Evolutionary conservation across 1,284 basidiomycete species (phyloP).

Genomic region (Heterobasidion irregulare): DNA sequence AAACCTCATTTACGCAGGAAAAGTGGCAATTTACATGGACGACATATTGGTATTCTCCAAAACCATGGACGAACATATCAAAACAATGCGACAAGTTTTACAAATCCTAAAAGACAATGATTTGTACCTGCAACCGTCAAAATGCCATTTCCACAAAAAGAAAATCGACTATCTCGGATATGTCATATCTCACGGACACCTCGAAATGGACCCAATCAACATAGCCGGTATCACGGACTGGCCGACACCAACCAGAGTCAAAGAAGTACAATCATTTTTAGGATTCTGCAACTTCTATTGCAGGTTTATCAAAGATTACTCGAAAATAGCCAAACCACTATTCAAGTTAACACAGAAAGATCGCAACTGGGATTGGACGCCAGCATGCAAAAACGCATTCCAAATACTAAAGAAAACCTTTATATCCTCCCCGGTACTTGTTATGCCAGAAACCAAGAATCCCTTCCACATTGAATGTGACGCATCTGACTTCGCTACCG

Average conservation of each 20-base stretch:
- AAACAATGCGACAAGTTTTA: not conserved
- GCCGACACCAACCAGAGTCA: not conserved
- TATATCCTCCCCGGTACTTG: not conserved
- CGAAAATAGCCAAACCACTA: not conserved
- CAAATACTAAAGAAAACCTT: not conserved
- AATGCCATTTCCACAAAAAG: not conserved
- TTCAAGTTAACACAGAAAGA: not conserved
- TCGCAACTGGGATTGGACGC: not conserved
- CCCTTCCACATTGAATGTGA: not conserved
- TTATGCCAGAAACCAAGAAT: not conserved
- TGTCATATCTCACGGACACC: not conserved
- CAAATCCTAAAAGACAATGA: not conserved
- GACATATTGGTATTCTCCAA: not conserved
- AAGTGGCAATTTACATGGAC: not conserved
- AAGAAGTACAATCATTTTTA: not conserved
- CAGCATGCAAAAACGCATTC: not conserved
- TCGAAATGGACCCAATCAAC: not conserved
- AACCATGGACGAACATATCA: not conserved
- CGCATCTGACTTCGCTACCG: not conserved
- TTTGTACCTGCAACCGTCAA: not conserved
- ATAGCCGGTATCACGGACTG: not conserved
- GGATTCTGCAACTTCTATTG: not conserved
- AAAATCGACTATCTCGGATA: not conserved
- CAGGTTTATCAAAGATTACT: not conserved
- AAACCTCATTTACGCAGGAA: not conserved